A percentile compares a stretch with the other conserved stretches of the same genome.
These are phyloP conservation scores for Backusella tarrabulga DNA, from an alignment of 192 early-diverging fungal species.

Conservation along the genomic window DNA sequence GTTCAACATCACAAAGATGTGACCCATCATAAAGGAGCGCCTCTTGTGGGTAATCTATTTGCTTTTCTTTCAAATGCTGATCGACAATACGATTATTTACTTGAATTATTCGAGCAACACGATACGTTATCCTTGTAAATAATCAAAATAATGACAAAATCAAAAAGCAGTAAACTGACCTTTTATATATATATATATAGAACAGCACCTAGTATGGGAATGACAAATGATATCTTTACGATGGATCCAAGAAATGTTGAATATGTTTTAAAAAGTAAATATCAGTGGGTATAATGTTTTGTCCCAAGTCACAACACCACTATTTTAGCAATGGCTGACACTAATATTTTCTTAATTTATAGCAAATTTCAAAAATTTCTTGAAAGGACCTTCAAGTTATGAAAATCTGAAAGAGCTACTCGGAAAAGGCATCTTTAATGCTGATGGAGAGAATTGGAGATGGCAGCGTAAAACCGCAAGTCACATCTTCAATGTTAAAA, in stretches of 20 bases:
- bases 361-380: slow-evolving; percentile 39
- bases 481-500: slow-evolving; percentile 34
- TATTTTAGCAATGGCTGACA: not conserved
- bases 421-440: slow-evolving; percentile 68
- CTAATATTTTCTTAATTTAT: not conserved
- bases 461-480: slow-evolving; percentile 51
- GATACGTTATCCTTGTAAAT: slow-evolving; percentile 11
- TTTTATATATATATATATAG: slow-evolving; percentile 3
- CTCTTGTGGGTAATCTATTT: slow-evolving; percentile 24
- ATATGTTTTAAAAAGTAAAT: slow-evolving; percentile 37
- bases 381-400: slow-evolving; percentile 38
- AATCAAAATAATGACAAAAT: not conserved
- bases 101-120: slow-evolving; percentile 8
- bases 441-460: slow-evolving; percentile 59
- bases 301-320: not conserved
- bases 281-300: not conserved
- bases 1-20: slow-evolving; percentile 8
- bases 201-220: slow-evolving; percentile 9
- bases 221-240: slow-evolving; percentile 16
- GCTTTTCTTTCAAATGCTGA: not conserved
- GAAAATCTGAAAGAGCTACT: slow-evolving; percentile 45
- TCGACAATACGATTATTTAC: not conserved
- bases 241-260: slow-evolving; percentile 33
- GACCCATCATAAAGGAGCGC: not conserved
- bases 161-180: not conserved